Conservation (phyloP, 2,329 filamentous ascomycete species). For the Reticulascus tulasneorum region DNA sequence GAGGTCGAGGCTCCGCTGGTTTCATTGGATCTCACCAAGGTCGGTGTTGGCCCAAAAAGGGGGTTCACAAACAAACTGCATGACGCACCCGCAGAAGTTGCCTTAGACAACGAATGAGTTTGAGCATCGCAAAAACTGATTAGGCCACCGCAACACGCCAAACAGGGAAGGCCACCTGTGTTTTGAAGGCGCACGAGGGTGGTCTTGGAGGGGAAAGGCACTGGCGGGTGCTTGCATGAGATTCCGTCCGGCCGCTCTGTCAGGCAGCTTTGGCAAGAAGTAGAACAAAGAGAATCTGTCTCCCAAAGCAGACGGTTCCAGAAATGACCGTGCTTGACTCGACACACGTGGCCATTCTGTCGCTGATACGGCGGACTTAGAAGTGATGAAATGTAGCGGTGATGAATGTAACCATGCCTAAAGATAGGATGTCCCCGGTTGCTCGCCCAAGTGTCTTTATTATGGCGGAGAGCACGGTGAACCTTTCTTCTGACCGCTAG, state of each 20-base stretch:
- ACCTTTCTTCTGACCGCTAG: constrained; percentile 16
- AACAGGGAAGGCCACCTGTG: constrained; percentile 28
- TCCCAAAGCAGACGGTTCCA: constrained; percentile 28
- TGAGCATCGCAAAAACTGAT: constrained; percentile 37
- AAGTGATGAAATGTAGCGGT: not conserved
- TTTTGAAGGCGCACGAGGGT: constrained; percentile 14
- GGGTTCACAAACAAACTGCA: constrained; percentile 35
- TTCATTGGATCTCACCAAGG: constrained; percentile 35
- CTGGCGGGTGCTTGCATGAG: constrained; percentile 44
- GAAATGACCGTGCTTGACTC: constrained; percentile 44
- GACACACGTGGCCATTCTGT: constrained; percentile 46
- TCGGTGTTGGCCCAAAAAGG: constrained; percentile 28
- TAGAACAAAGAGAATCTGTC: constrained; percentile 42
- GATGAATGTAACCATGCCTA: not conserved
- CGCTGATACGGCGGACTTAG: constrained; percentile 10
- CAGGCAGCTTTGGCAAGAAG: constrained; percentile 20
- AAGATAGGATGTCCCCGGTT: not conserved
- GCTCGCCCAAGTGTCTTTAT: constrained; percentile 1
- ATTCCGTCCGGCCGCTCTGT: constrained; percentile 29
- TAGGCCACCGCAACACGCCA: constrained; percentile 26
- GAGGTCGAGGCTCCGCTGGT: constrained; percentile 31
- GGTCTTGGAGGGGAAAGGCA: constrained; percentile 4
- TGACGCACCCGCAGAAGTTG: constrained; percentile 29
- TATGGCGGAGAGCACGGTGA: not conserved
- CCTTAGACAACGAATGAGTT: constrained; percentile 29